Percentiles rank a stretch among this genome's conserved stretches.
phyloP scores from a whole-genome alignment of 768 basidiomycete genomes.

The Cytidiella melzeri region DNA sequence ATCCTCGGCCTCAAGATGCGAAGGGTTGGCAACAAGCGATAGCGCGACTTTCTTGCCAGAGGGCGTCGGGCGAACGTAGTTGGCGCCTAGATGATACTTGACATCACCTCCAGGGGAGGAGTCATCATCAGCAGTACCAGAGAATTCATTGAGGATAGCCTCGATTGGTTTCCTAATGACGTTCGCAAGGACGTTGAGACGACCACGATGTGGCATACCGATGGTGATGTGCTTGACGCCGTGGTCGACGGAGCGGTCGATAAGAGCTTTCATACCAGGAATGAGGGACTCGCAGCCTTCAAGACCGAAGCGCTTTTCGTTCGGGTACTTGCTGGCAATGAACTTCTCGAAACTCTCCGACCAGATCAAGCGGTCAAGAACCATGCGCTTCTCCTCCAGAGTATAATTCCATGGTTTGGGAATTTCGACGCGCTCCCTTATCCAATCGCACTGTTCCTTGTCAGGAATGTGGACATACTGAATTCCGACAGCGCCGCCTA shows the following conservation, averaged over 20 bases:
- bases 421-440: constrained; percentile 90
- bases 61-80: constrained; percentile 96
- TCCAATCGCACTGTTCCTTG: constrained; percentile 99
- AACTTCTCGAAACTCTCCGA: constrained; percentile 99
- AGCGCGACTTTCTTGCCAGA: constrained; percentile 97
- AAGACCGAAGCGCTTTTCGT: constrained; percentile 98
- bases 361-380: constrained; percentile 98
- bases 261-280: constrained; percentile 99
- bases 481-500: constrained; percentile 83
- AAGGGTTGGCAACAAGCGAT: constrained; percentile 97
- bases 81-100: constrained; percentile 98
- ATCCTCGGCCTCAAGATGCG: constrained; percentile 95
- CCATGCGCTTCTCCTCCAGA: constrained; percentile 98
- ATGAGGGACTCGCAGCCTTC: constrained; percentile 97
- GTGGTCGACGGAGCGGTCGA: constrained; percentile 94
- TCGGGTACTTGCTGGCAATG: constrained; percentile 97
- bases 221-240: constrained; percentile 96
- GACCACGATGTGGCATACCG: constrained; percentile 99
- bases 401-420: constrained; percentile 98
- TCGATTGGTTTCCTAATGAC: constrained; percentile 98
- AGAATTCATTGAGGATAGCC: constrained; percentile 96
- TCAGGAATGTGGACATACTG: constrained; percentile 96
- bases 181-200: constrained; percentile 95
- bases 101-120: constrained; percentile 92
- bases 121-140: constrained; percentile 59